Evolutionary conservation across 306 rosid species (phyloP).

Genomic region (Prunus dulcis): DNA sequence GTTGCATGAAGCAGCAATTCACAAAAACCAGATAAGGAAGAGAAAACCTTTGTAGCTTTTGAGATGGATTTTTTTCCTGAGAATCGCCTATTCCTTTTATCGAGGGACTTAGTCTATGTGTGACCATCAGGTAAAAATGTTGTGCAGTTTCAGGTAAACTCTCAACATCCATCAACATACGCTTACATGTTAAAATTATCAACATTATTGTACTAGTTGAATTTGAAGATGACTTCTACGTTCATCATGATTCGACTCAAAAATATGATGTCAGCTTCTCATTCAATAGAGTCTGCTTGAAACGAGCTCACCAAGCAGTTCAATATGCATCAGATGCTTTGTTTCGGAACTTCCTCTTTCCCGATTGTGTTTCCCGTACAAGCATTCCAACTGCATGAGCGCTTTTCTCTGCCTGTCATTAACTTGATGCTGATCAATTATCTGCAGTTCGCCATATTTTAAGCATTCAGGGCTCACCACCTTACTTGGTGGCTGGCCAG

Average conservation of each 20-base stretch:
- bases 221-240: conserved; percentile 19
- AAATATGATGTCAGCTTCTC: conserved; percentile 39
- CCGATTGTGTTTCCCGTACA: background rate
- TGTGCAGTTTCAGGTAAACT: conserved; percentile 16
- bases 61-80: conserved; percentile 20
- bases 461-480: conserved; percentile 22
- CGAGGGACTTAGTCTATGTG: conserved; percentile 29
- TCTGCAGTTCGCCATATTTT: conserved; percentile 15
- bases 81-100: conserved; percentile 25
- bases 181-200: background rate
- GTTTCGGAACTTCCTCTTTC: conserved; percentile 27
- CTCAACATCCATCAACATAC: background rate
- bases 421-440: conserved; percentile 1
- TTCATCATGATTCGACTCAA: background rate
- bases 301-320: conserved; percentile 35
- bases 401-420: background rate
- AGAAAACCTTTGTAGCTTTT: conserved; percentile 18
- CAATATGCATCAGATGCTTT: conserved; percentile 14
- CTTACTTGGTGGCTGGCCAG: conserved; percentile 28
- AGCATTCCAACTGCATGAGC: background rate
- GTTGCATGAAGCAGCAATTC: conserved; percentile 2
- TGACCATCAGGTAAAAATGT: background rate
- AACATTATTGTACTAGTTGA: conserved; percentile 12
- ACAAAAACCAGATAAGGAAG: background rate
- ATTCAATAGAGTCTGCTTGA: conserved; percentile 36